Base-by-base conservation (phyloP, 148 eudicot genomes). In the Rhododendron ferrugineum region DNA sequence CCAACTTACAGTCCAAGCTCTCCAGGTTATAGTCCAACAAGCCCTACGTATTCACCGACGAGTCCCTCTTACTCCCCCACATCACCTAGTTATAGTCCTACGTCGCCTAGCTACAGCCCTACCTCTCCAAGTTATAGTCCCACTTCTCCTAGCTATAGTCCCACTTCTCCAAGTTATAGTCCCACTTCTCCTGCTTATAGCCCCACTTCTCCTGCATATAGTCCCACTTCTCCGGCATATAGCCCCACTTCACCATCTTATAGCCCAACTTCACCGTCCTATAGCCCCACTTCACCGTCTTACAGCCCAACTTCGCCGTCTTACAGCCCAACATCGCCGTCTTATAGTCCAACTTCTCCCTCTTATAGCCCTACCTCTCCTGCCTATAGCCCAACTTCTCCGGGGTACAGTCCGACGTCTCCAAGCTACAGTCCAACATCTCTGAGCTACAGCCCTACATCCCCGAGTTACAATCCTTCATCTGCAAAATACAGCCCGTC, bases 251-350 rank as follows among this genome's bases (percentile, higher is more conserved):
- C 94, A 1, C 94, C 92, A 0, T 85, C 91, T 18, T 92, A 92
- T 47, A 92, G 94, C 83, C 94, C 94, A 0, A 92, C 92, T 9
- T 92, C 94, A 0, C 94, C 94, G 0, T 92, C 94, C 0, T 92
- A 92, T 72, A 92, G 94, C 87, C 94, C 94, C 0, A 92, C 92
- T 2, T 92, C 94, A 0, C 94, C 94, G 0, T 92, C 94, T 0
- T 92, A 92, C 78, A 92, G 94, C 88, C 94, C 94, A 2, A 92
- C 92, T 0, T 92, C 94, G 1, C 94, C 94, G 0, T 90, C 94
- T 0, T 92, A 92, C 77, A 92, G 94, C 79, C 94, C 94, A 0
- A 92, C 94, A 1, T 92, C 94, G 0, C 94, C 94, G 0, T 88
- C 90, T 0, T 92, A 92, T 72, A 92, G 94, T 47, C 94, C 94